These are phyloP conservation scores for Myriosclerotinia duriaeana DNA, from an alignment of 2,329 filamentous ascomycete genomes.

Conservation along the genomic window DNA sequence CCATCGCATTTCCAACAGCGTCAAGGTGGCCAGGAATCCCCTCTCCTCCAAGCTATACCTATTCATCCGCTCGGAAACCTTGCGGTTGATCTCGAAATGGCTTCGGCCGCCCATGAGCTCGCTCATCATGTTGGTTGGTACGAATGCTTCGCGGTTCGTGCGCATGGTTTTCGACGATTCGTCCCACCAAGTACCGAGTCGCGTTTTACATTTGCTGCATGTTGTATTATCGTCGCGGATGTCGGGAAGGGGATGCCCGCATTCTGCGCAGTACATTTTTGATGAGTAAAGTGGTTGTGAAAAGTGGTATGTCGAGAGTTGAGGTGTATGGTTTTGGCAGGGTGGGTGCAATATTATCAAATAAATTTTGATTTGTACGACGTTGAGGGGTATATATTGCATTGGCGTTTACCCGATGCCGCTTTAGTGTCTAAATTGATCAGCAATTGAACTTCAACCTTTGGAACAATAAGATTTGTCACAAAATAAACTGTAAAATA, in stretches of 20 bases:
- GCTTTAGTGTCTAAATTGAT: not conserved
- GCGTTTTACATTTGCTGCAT: conserved; percentile 40
- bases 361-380: conserved; percentile 18
- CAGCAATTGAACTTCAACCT: not conserved
- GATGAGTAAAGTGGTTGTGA: not conserved
- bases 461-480: not conserved
- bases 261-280: conserved; percentile 39
- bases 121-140: conserved; percentile 22
- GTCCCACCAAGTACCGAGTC: conserved; percentile 39
- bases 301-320: not conserved
- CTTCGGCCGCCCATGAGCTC: conserved; percentile 21
- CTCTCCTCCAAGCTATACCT: conserved; percentile 61
- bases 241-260: conserved; percentile 35
- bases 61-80: conserved; percentile 34
- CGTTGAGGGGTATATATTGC: conserved; percentile 4
- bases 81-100: conserved; percentile 24
- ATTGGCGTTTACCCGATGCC: not conserved
- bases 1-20: conserved; percentile 53
- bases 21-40: conserved; percentile 59
- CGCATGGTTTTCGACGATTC: conserved; percentile 37
- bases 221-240: conserved; percentile 35
- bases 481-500: too few relatives aligned
- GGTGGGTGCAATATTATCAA: conserved; percentile 1
- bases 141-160: conserved; percentile 38
- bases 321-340: not conserved